Evolutionary conservation across 768 basidiomycete species (phyloP).

Genomic region (Agaricus subrufescens): DNA sequence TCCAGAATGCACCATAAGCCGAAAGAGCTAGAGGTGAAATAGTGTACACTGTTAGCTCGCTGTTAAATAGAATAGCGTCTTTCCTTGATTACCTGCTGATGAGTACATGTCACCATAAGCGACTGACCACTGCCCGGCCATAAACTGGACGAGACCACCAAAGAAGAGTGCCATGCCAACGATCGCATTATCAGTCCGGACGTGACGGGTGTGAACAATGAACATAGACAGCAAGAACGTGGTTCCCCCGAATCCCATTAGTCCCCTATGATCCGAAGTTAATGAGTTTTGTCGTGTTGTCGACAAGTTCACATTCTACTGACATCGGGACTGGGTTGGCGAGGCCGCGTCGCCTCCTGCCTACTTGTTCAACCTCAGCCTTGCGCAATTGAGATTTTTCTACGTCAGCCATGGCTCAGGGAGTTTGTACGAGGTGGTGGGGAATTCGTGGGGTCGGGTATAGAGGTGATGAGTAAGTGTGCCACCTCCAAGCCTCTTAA

Average conservation of each 20-base stretch:
- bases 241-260: constrained; percentile 39
- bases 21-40: constrained; percentile 47
- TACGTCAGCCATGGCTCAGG: constrained; percentile 15
- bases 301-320: constrained; percentile 8
- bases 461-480: no score
- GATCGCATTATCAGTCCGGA: constrained; percentile 54
- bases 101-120: constrained; percentile 59
- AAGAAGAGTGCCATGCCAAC: constrained; percentile 73
- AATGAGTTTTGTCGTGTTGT: background rate
- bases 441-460: no score
- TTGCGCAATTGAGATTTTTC: constrained; percentile 18
- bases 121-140: constrained; percentile 82
- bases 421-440: background rate
- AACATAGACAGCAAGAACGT: constrained; percentile 68
- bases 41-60: background rate
- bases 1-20: constrained; percentile 76
- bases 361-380: background rate
- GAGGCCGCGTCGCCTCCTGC: constrained; percentile 29
- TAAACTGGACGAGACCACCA: constrained; percentile 72
- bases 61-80: background rate
- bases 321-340: constrained; percentile 62
- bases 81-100: constrained; percentile 45
- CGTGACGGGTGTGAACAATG: constrained; percentile 49
- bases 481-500: no score
- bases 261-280: constrained; percentile 18